phyloP scores from a whole-genome alignment of 148 eudicot genomes.

The Diospyros lotus region DNA sequence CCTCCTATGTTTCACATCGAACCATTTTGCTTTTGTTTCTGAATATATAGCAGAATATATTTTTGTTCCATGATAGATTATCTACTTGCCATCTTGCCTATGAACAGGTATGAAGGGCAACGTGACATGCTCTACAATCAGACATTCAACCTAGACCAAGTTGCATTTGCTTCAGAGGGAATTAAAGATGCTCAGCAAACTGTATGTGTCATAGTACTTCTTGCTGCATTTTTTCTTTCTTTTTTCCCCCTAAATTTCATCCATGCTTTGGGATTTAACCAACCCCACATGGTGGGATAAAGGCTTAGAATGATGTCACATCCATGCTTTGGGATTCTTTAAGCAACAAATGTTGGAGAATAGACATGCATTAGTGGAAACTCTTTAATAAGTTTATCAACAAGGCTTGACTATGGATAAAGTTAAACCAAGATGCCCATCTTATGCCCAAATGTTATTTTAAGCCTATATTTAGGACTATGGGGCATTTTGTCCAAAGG shows the following conservation, averaged over 20 bases:
- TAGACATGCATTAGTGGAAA: background rate
- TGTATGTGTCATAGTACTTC: slow-evolving; percentile 39
- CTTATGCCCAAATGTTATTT: background rate
- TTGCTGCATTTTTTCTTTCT: background rate
- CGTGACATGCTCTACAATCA: slow-evolving; percentile 95
- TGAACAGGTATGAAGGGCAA: slow-evolving; percentile 86
- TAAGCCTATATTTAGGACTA: background rate
- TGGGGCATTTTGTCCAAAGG: background rate
- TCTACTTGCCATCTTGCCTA: slow-evolving; percentile 5
- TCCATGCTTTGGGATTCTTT: background rate
- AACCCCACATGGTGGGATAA: too few relatives aligned
- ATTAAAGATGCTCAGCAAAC: slow-evolving; percentile 97
- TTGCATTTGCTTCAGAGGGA: slow-evolving; percentile 88
- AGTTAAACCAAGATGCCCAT: background rate
- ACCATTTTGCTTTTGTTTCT: background rate
- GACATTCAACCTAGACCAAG: slow-evolving; percentile 90
- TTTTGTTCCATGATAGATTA: background rate
- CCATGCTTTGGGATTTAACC: slow-evolving; percentile 1
- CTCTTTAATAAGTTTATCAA: background rate
- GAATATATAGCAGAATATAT: background rate
- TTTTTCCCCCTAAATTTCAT: background rate
- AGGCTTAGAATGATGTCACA: too few relatives aligned
- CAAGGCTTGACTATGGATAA: background rate
- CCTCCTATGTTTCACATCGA: background rate
- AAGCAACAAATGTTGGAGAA: slow-evolving; percentile 3